phyloP scores from a whole-genome alignment of 2,329 filamentous ascomycete genomes.

The Coniochaeta sp. region DNA sequence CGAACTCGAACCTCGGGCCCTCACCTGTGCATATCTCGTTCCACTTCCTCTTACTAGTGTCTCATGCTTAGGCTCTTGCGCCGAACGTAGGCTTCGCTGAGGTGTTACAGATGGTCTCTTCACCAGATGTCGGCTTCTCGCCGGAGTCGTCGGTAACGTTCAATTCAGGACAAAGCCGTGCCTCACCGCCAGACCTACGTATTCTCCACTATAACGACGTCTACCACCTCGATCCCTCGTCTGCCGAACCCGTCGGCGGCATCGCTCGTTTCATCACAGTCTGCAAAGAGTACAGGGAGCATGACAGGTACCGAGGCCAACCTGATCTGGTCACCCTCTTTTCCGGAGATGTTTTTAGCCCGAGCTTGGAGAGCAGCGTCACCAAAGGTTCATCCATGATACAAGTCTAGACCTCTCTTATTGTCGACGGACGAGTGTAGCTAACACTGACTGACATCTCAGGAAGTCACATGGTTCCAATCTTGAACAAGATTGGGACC shows the following conservation, averaged over 20 bases:
- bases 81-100: too few relatives aligned
- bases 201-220: constrained; percentile 90
- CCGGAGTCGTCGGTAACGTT: constrained; percentile 22
- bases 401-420: neutral
- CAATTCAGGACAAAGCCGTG: constrained; percentile 16
- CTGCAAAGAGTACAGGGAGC: constrained; percentile 64
- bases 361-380: constrained; percentile 78
- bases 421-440: neutral
- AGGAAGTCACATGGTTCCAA: constrained; percentile 79
- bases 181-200: constrained; percentile 58
- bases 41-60: neutral
- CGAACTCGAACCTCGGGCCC: too few relatives aligned
- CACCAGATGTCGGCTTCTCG: constrained; percentile 6
- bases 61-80: neutral
- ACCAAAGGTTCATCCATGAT: constrained; percentile 59
- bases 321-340: constrained; percentile 70
- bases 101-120: constrained; percentile 7
- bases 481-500: constrained; percentile 71
- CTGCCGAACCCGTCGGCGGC: constrained; percentile 77
- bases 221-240: constrained; percentile 72
- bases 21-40: neutral
- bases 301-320: constrained; percentile 52
- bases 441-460: constrained; percentile 1
- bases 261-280: constrained; percentile 73
- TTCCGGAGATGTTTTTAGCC: constrained; percentile 89